Evolutionary conservation across 1,284 basidiomycete species (phyloP).

Genomic region (Apiotrichum veenhuisii): DNA sequence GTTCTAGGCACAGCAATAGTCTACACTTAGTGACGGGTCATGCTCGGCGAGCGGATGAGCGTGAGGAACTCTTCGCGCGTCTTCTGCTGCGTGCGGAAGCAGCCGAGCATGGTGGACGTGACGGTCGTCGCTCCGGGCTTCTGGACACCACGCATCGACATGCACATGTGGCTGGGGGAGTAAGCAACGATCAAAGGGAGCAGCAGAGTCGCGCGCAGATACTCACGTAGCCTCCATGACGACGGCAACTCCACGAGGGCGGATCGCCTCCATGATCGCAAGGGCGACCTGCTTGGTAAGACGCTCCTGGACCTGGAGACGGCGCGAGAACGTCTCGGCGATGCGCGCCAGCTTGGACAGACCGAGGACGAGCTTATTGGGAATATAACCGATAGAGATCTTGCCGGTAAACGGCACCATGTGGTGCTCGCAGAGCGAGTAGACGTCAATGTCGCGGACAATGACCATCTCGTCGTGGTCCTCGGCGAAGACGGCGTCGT

Average conservation of each 20-base stretch:
- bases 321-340: slow-evolving; percentile 93
- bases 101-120: slow-evolving; percentile 98
- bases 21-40: slow-evolving; percentile 29
- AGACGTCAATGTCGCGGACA: slow-evolving; percentile 95
- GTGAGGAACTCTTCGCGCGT: slow-evolving; percentile 76
- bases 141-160: slow-evolving; percentile 99
- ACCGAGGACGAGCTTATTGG: slow-evolving; percentile 90
- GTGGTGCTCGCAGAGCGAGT: slow-evolving; percentile 97
- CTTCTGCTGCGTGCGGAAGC: slow-evolving; percentile 94
- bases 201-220: too few species aligned
- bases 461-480: slow-evolving; percentile 99
- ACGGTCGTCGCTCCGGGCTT: slow-evolving; percentile 95
- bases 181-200: background rate
- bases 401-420: slow-evolving; percentile 98
- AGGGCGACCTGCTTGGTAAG: slow-evolving; percentile 96
- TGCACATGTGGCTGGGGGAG: slow-evolving; percentile 81
- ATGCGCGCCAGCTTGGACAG: slow-evolving; percentile 97
- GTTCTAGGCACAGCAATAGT: too few species aligned
- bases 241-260: slow-evolving; percentile 96
- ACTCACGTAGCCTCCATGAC: slow-evolving; percentile 96
- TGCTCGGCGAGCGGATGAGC: slow-evolving; percentile 38
- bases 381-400: slow-evolving; percentile 86
- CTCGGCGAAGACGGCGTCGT: slow-evolving; percentile 97
- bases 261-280: slow-evolving; percentile 94
- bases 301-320: slow-evolving; percentile 95